phyloP scores from a whole-genome alignment of 129 eudicot species.

The Artemisia argyi region DNA sequence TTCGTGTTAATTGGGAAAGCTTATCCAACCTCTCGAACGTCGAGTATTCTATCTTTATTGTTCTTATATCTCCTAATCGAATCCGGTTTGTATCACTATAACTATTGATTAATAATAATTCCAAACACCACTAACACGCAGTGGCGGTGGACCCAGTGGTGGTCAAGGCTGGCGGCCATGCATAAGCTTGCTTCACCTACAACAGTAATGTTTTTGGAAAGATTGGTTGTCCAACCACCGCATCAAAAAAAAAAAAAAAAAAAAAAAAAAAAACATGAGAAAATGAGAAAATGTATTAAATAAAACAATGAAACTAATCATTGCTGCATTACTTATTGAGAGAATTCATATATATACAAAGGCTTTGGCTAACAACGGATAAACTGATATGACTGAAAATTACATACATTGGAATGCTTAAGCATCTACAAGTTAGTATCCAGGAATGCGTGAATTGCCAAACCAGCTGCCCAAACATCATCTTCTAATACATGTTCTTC shows the following conservation, averaged over 20 bases:
- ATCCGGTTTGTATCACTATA: no score
- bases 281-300: not conserved
- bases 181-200: no score
- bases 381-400: conserved; percentile 2
- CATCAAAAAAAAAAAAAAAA: not conserved
- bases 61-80: no score
- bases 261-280: not conserved
- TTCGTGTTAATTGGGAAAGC: no score
- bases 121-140: no score
- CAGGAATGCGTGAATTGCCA: conserved; percentile 63
- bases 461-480: conserved; percentile 91
- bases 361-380: conserved; percentile 9
- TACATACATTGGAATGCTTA: conserved; percentile 13
- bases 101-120: no score
- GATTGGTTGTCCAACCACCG: no score
- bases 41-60: no score
- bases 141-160: no score
- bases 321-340: conserved; percentile 27
- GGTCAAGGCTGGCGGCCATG: no score
- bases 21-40: no score
- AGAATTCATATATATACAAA: conserved; percentile 27
- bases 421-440: conserved; percentile 48
- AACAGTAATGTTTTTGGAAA: no score
- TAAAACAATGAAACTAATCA: conserved; percentile 35
- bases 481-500: conserved; percentile 86